A percentile compares a stretch with the other conserved stretches of the same genome.
Evolutionary conservation across 495 filamentous ascomycete species (phyloP).

Genomic region (Filosporella fistucella): DNA sequence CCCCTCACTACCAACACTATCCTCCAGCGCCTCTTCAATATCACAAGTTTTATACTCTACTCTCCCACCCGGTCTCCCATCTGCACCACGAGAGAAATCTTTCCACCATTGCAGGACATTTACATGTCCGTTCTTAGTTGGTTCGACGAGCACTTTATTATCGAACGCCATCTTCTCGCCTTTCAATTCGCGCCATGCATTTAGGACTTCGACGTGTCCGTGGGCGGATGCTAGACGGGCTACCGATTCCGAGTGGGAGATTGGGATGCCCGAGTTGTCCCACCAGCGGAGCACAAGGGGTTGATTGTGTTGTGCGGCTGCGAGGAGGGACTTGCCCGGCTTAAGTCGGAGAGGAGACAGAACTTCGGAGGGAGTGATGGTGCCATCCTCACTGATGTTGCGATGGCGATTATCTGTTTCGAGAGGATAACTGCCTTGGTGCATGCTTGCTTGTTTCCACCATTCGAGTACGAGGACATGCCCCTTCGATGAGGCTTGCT

Average conservation of each 20-base stretch:
- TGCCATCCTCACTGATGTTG: slow-evolving; percentile 6
- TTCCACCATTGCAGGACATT: slow-evolving; percentile 92
- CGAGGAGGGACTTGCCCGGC: slow-evolving; percentile 74
- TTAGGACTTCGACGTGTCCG: slow-evolving; percentile 81
- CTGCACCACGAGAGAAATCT: slow-evolving; percentile 34
- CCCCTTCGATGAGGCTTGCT: slow-evolving; percentile 77
- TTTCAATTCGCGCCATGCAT: slow-evolving; percentile 73
- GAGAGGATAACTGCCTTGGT: slow-evolving; percentile 20
- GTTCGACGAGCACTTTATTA: slow-evolving; percentile 79
- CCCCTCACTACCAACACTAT: slow-evolving; percentile 66
- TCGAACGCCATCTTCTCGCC: slow-evolving; percentile 86
- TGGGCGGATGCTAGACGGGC: slow-evolving; percentile 78
- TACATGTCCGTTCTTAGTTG: slow-evolving; percentile 81
- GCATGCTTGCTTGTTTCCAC: slow-evolving; percentile 68
- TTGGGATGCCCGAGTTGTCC: slow-evolving; percentile 70
- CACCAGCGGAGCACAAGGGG: slow-evolving; percentile 74
- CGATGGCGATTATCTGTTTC: slow-evolving; percentile 20
- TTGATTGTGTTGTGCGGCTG: slow-evolving; percentile 75
- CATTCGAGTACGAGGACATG: slow-evolving; percentile 82
- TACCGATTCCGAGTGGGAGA: slow-evolving; percentile 69
- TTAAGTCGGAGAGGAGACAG: slow-evolving; percentile 52
- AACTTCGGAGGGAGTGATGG: slow-evolving; percentile 31
- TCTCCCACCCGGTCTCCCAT: slow-evolving; percentile 35
- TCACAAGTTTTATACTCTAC: slow-evolving; percentile 95
- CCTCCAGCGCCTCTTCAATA: slow-evolving; percentile 91